Evolutionary conservation across 352 stramenopile species (phyloP).

Genomic region (Thraustochytrium aureum): DNA sequence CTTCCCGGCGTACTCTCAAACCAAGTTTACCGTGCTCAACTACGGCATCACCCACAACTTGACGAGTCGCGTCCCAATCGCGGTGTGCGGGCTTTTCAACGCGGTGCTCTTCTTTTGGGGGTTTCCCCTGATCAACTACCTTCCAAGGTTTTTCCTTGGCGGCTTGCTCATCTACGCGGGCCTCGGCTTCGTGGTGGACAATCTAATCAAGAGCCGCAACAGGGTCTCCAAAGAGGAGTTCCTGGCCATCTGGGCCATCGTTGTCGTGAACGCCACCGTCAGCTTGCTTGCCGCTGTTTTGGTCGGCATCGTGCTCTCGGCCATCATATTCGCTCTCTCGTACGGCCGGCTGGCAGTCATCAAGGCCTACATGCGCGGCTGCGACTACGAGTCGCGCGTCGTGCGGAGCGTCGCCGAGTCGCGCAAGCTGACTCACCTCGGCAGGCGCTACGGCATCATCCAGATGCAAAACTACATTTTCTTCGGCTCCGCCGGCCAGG

Average conservation of each 20-base stretch:
- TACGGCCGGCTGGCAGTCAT: slow-evolving; percentile 34
- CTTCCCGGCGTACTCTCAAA: slow-evolving; percentile 33
- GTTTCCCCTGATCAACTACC: slow-evolving; percentile 49
- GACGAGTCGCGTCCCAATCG: slow-evolving; percentile 6
- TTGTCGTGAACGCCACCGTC: slow-evolving; percentile 22
- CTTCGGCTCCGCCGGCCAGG: slow-evolving; percentile 42
- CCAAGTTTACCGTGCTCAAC: slow-evolving; percentile 50
- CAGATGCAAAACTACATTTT: slow-evolving; percentile 55
- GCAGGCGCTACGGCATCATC: slow-evolving; percentile 12
- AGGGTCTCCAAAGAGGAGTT: slow-evolving; percentile 44
- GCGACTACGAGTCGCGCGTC: slow-evolving; percentile 36
- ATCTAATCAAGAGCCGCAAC: slow-evolving; percentile 31
- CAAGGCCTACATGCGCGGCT: slow-evolving; percentile 13
- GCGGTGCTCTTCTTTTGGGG: slow-evolving; percentile 41
- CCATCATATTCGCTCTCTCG: slow-evolving; percentile 35
- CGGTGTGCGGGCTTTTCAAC: slow-evolving; percentile 34
- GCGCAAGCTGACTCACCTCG: slow-evolving; percentile 16
- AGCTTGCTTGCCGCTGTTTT: slow-evolving; percentile 24
- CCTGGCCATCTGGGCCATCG: slow-evolving; percentile 40
- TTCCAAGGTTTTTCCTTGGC: slow-evolving; percentile 41
- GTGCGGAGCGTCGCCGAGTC: slow-evolving; percentile 24
- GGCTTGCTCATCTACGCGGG: slow-evolving; percentile 46
- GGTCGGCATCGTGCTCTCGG: slow-evolving; percentile 31
- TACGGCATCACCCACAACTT: slow-evolving; percentile 34
- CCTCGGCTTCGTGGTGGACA: slow-evolving; percentile 41